These are phyloP conservation scores for Rhizomucor pusillus DNA, from an alignment of 371 early-diverging fungal genomes.

Conservation along the genomic window DNA sequence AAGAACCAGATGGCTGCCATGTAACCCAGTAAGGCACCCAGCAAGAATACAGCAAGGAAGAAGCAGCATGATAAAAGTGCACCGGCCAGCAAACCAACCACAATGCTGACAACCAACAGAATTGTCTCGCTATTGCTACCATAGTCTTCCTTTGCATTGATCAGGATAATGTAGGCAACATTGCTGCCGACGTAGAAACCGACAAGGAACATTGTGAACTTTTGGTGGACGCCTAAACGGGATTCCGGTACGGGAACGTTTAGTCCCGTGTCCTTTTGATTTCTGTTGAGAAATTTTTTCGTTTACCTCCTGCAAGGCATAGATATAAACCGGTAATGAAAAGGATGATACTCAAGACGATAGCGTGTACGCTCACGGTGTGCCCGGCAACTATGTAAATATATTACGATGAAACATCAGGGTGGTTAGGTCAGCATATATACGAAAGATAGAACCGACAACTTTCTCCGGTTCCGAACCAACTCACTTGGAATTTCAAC, in stretches of 20 bases:
- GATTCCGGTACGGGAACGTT: constrained; percentile 10
- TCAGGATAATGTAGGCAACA: constrained; percentile 51
- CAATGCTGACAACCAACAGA: constrained; percentile 50
- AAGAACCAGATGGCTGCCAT: constrained; percentile 56
- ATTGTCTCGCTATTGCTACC: constrained; percentile 48
- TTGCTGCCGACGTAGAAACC: constrained; percentile 56
- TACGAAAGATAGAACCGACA: neutral
- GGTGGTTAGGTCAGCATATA: neutral
- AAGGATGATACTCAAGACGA: constrained; percentile 52
- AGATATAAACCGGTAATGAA: constrained; percentile 49
- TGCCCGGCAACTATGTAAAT: constrained; percentile 28
- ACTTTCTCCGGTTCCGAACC: neutral
- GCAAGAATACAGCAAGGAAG: constrained; percentile 57
- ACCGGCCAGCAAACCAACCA: constrained; percentile 53
- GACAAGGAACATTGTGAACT: constrained; percentile 59
- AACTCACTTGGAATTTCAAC: constrained; percentile 10
- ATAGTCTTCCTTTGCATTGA: constrained; percentile 47
- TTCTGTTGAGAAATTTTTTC: neutral
- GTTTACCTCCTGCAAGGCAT: constrained; percentile 43
- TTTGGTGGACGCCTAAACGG: constrained; percentile 50
- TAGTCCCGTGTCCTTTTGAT: constrained; percentile 2
- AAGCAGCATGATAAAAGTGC: constrained; percentile 53
- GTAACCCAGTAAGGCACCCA: constrained; percentile 60
- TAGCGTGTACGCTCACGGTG: constrained; percentile 44
- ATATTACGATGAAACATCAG: neutral